Conservation (phyloP, 2,329 filamentous ascomycete genomes). For the Xylaria sp. region DNA sequence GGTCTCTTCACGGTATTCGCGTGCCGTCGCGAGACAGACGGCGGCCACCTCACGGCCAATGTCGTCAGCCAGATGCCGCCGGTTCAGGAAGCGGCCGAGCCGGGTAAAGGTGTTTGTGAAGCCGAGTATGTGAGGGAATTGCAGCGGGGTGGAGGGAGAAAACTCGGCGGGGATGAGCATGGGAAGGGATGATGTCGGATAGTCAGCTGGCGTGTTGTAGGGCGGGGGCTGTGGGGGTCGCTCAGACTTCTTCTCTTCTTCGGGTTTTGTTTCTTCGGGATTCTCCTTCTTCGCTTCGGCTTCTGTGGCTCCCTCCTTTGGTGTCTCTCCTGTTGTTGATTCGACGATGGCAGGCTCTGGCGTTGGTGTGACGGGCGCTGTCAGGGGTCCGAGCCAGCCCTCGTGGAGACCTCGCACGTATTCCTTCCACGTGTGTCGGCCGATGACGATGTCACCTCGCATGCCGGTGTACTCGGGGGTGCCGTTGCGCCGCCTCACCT, state of each 20-base stretch:
- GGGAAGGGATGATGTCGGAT: constrained; percentile 73
- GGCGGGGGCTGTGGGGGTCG: constrained; percentile 73
- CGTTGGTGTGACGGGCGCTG: constrained; percentile 62
- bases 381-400: constrained; percentile 91
- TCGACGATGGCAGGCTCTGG: constrained; percentile 41
- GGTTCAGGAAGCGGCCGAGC: constrained; percentile 87
- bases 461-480: constrained; percentile 78
- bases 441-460: constrained; percentile 87
- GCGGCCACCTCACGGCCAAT: constrained; percentile 90
- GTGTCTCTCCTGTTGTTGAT: constrained; percentile 23
- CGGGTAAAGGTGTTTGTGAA: constrained; percentile 90
- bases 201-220: constrained; percentile 79
- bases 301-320: constrained; percentile 31
- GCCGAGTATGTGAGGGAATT: constrained; percentile 90
- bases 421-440: constrained; percentile 96
- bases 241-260: constrained; percentile 65
- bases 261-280: constrained; percentile 54
- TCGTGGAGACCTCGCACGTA: constrained; percentile 94
- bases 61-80: constrained; percentile 84
- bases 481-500: constrained; percentile 72
- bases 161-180: constrained; percentile 75
- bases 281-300: constrained; percentile 55
- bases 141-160: constrained; percentile 76
- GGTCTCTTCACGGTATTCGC: constrained; percentile 60
- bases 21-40: constrained; percentile 74